phyloP scores from a whole-genome alignment of 2,329 filamentous ascomycete genomes.

The Neospermospora avenae region DNA sequence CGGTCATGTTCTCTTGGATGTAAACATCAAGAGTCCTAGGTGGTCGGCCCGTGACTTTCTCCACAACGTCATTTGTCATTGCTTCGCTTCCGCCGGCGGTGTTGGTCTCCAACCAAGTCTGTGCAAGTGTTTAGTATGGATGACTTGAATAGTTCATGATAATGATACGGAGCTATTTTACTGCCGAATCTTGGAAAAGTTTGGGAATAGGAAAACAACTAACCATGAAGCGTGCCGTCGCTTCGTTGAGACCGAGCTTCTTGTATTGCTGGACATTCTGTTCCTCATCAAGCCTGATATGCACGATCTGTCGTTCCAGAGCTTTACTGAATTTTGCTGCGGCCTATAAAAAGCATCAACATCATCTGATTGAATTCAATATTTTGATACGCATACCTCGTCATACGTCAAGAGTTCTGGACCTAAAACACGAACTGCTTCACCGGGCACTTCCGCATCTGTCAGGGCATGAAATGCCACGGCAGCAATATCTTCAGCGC shows the following conservation, averaged over 20 bases:
- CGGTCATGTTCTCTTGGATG: constrained; percentile 12
- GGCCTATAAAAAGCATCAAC: constrained; percentile 8
- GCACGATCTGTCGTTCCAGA: constrained; percentile 18
- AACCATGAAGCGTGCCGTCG: constrained; percentile 11
- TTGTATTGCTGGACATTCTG: constrained; percentile 8
- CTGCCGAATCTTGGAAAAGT: too few species aligned
- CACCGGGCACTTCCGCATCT: constrained; percentile 37
- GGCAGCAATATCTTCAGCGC: constrained; percentile 45
- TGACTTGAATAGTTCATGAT: too few species aligned
- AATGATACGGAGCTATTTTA: too few species aligned
- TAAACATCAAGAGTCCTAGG: constrained; percentile 17
- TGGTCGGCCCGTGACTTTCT: constrained; percentile 13
- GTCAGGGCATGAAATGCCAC: constrained; percentile 41
- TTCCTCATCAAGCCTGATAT: constrained; percentile 17
- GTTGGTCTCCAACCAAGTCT: constrained; percentile 6
- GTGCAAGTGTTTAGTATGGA: too few species aligned
- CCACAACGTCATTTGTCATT: constrained; percentile 14
- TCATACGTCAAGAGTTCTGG: constrained; percentile 35
- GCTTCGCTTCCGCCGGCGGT: constrained; percentile 16
- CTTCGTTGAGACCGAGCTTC: constrained; percentile 11
- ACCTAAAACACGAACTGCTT: constrained; percentile 36
- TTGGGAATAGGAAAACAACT: too few species aligned
- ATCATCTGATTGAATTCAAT: neutral
- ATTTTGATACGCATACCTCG: constrained; percentile 21
- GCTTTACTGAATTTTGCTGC: constrained; percentile 19